Evolutionary conservation across 257 asterid species (phyloP).

Genomic region (Nicotiana sylvestris): DNA sequence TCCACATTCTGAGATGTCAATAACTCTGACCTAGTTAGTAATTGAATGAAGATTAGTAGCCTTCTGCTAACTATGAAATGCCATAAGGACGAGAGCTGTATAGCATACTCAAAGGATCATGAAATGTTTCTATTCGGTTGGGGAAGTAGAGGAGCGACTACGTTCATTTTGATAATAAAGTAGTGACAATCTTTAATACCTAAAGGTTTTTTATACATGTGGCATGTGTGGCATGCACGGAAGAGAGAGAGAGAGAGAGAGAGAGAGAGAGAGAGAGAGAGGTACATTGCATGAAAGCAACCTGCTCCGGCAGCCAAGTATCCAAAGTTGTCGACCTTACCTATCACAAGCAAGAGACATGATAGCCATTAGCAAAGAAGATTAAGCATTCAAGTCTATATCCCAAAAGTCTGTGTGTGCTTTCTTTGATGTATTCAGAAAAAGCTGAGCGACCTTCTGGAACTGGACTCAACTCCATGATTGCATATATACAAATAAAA

Average conservation of each 20-base stretch:
- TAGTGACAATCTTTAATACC: background rate
- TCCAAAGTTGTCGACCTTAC: constrained; percentile 94
- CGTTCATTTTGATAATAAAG: background rate
- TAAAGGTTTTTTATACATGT: background rate
- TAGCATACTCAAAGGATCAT: background rate
- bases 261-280: constrained; percentile 11
- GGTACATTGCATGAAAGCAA: constrained; percentile 81
- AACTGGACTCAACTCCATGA: background rate
- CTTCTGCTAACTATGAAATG: background rate
- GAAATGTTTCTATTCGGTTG: background rate
- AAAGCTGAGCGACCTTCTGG: background rate
- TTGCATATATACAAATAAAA: background rate
- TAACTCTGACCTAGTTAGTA: background rate
- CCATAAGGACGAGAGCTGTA: background rate
- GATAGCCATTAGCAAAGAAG: constrained; percentile 1
- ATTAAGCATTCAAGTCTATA: background rate
- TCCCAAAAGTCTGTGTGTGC: background rate
- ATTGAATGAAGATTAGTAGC: background rate
- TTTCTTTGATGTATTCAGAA: background rate
- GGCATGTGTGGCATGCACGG: background rate
- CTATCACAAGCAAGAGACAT: constrained; percentile 30
- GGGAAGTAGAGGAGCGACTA: background rate
- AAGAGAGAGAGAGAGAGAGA: background rate
- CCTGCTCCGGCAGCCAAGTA: constrained; percentile 95
- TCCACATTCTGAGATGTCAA: background rate